Percentiles rank a stretch among this genome's conserved stretches.
These are phyloP conservation scores for Escovopsis weberi DNA, from an alignment of 2,329 filamentous ascomycete species.

Conservation along the genomic window DNA sequence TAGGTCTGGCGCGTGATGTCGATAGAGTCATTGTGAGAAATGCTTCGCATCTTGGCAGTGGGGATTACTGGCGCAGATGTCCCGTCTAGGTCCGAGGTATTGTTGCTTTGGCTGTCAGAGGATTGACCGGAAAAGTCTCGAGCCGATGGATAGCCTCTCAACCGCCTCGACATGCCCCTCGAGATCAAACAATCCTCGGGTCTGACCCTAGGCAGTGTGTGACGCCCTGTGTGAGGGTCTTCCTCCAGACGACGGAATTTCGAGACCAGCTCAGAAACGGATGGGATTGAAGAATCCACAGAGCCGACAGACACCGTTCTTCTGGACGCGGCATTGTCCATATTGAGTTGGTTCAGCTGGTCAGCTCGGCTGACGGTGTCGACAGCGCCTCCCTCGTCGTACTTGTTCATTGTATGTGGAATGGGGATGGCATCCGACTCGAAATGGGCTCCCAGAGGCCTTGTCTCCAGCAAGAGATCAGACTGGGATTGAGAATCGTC, in stretches of 20 bases:
- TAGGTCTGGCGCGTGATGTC: neutral
- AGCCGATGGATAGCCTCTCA: slow-evolving; percentile 1
- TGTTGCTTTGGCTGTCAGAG: slow-evolving; percentile 1
- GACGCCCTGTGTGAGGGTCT: neutral
- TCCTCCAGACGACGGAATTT: slow-evolving; percentile 12
- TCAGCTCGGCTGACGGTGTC: too few species aligned
- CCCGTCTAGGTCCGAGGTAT: neutral
- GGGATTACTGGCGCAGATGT: neutral
- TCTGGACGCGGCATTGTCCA: neutral
- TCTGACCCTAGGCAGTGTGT: neutral
- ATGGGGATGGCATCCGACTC: too few species aligned
- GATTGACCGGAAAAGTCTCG: slow-evolving; percentile 6
- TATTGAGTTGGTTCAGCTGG: neutral
- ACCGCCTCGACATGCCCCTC: neutral
- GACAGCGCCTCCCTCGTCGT: neutral
- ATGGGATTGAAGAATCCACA: slow-evolving; percentile 6
- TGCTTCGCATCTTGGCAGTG: neutral
- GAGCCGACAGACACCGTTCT: slow-evolving; percentile 1
- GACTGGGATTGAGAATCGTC: too few species aligned
- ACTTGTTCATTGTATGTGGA: neutral
- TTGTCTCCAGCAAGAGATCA: too few species aligned
- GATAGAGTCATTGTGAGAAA: neutral
- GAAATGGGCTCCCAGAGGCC: too few species aligned
- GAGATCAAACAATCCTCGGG: neutral
- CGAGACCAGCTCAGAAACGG: slow-evolving; percentile 13